Conservation (phyloP, 2,329 filamentous ascomycete species). For the Beauveria medogensis region DNA sequence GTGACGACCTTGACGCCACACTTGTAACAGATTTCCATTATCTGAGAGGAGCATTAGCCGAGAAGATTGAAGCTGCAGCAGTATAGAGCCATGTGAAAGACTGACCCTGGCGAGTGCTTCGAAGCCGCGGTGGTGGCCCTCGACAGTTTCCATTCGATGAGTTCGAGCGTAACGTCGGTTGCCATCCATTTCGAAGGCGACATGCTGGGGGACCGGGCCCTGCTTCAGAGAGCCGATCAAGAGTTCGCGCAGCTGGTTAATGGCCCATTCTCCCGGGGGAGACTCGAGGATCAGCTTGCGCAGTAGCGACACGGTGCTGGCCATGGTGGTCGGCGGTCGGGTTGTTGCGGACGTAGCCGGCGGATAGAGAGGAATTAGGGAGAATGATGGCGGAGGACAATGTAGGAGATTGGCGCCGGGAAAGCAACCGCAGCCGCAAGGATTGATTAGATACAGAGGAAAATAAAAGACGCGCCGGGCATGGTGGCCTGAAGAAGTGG, state of each 20-base stretch:
- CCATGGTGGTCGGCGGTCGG: slow-evolving; percentile 31
- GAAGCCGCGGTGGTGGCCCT: slow-evolving; percentile 92
- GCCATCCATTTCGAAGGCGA: slow-evolving; percentile 99
- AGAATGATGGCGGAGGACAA: slow-evolving; percentile 4
- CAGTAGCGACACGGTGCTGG: slow-evolving; percentile 43
- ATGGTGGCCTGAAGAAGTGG: neutral
- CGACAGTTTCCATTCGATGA: slow-evolving; percentile 90
- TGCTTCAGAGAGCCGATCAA: slow-evolving; percentile 84
- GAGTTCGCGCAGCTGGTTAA: slow-evolving; percentile 70
- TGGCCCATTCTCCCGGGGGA: slow-evolving; percentile 84
- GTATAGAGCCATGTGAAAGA: slow-evolving; percentile 9
- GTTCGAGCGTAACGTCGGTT: slow-evolving; percentile 86
- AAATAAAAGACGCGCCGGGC: slow-evolving; percentile 7
- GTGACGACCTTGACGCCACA: slow-evolving; percentile 94
- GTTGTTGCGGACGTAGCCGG: neutral
- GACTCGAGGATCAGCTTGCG: slow-evolving; percentile 72
- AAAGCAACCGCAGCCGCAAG: neutral
- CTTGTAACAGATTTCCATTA: slow-evolving; percentile 97
- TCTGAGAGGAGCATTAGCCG: slow-evolving; percentile 37
- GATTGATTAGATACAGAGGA: slow-evolving; percentile 3
- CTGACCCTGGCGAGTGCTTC: slow-evolving; percentile 82
- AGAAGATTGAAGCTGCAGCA: slow-evolving; percentile 3
- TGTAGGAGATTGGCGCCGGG: neutral
- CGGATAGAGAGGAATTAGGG: slow-evolving; percentile 3
- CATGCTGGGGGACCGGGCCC: slow-evolving; percentile 85